Base-by-base conservation (phyloP, 2,329 filamentous ascomycete genomes). In the Coccinonectria pachysandricola region DNA sequence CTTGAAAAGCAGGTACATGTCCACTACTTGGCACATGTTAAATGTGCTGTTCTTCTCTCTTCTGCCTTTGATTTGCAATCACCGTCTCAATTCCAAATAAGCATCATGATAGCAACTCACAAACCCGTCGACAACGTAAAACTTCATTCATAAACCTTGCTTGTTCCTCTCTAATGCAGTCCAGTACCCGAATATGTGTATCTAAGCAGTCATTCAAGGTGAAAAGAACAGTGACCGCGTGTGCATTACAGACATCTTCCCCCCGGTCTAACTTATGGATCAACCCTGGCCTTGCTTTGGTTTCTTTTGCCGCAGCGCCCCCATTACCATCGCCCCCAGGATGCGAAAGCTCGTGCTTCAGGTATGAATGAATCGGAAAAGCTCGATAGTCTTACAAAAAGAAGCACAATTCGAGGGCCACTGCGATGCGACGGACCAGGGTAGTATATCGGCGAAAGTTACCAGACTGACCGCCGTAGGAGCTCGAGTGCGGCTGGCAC, bases 161-260 rank as follows among this genome's bases (percentile, higher is more conserved):
- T 33, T 37, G 27, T 38, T 36, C 37, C 26, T 39, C 36, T 38
- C 27, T 40, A 38, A 42, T 37, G 41, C 31, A 42, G 33, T 30
- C 34, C 35, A 26, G 33, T 22, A 34, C 37, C 46, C 43, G 45
- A 45, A 44, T 39, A 40, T 42, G 42, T 34, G 31, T 43, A 45
- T 45, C 43, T 45, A 46, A 36, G 35, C 35, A 39, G 23, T 26
- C 40, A 32, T 34, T 32, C 22, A 24, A 24, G 24, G 24, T 31
- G 31, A 28, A 36, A 34, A 27, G 24, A 33, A 37, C 19, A 13
- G 13, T 26, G 19, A 28, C 29, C 35, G 32, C 23, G 36, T 28
- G 25, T 26, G 21, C 33, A 27, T 31, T 27, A 35, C 37, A 34
- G 34, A 37, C 26, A 31, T 23, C 27, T 30, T 21, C 28, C 27